Evolutionary conservation across 345 rosid species (phyloP), one percentile per base, ranked within the genome.

Genomic region (Hevea brasiliensis): DNA sequence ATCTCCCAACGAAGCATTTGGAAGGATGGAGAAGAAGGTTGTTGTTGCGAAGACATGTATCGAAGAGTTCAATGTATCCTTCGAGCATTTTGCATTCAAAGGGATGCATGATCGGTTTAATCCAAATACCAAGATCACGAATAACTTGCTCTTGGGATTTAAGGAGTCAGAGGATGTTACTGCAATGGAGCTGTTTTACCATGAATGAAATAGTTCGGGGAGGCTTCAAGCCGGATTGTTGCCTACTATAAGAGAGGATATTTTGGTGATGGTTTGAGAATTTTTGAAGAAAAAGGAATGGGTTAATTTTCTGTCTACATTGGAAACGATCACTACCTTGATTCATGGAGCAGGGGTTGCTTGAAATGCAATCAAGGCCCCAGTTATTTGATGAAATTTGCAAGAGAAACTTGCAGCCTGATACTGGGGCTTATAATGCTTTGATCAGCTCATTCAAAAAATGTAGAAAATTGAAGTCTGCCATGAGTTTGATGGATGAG

Each of bases 31-130:
- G 85, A 83, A 71, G 62, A 82, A 71, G 64, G 77, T 92, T 51
- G 90, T 90, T 75, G 75, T 59, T 15, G 82, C 77, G 18, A 90
- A 77, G 74, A 68, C 68, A 27, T 89, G 90, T 26, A 79, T 78
- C 0, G 92, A 88, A 11, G 97, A 90, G 80, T 94, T 92, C 78
- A 92, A 92, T 76, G 85, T 92, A 88, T 94, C 0, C 84, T 94
- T 20, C 74, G 85, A 73, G 98, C 98, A 0, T 89, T 94, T 61
- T 88, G 92, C 58, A 79, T 84, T 0, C 82, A 86, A 63, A 81
- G 93, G 74, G 85, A 35, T 92, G 86, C 85, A 86, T 65, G 72
- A 74, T 4, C 80, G 84, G 54, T 89, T 94, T 72, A 70, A 80
- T 15, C 88, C 96, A 1, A 86, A 92, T 61, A 73, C 73, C 1